Evolutionary conservation across 1,284 basidiomycete genomes (phyloP), one percentile per base, ranked within the genome.

Genomic region (Ganoderma lucidum): DNA sequence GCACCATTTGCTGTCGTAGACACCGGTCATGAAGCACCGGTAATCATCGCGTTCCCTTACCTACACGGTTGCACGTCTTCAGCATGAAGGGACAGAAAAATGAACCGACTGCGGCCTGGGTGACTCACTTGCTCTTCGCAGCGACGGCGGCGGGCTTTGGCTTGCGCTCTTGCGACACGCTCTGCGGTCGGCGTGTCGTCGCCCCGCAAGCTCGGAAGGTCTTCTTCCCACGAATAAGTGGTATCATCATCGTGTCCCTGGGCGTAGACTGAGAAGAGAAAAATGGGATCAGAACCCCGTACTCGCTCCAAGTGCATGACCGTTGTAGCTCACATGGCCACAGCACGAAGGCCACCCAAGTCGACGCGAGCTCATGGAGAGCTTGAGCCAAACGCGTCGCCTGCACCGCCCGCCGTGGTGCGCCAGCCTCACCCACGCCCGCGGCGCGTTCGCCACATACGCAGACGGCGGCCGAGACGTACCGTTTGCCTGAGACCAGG

Each of bases 381-480:
- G 53, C 53, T 6, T 17, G 30, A 0, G 53, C 53, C 32, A 56
- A 32, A 6, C 53, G 1, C 6, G 30, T 6, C 12, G 30, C 30
- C 14, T 32, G 53, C 30, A 23, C 0, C 14, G 5, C 17, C 19
- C 17, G 1, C 8, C 8, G 45, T 4, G 17, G 15, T 17, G 9
- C 9, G 2, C 53, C 30, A 28, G 23, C 48, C 10, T 51, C 23
- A 23, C 10, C 30, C 15, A 30, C n/a, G n/a, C n/a, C n/a, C n/a
- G n/a, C 1, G 30, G 30, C 41, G 8, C 44, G 23, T 23, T 17
- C 35, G 17, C 14, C 6, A 14, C n/a, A 23, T 17, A 14, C 19
- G 35, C 56, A 59, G 32, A 59, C 39, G 19, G 56, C 56, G 1
- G 56, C 56, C 19, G 56, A 59, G 35, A 59, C 37, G 56, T 59